Conservation (phyloP, 1,139 yeast genomes). For the Hyphopichia burtonii region DNA sequence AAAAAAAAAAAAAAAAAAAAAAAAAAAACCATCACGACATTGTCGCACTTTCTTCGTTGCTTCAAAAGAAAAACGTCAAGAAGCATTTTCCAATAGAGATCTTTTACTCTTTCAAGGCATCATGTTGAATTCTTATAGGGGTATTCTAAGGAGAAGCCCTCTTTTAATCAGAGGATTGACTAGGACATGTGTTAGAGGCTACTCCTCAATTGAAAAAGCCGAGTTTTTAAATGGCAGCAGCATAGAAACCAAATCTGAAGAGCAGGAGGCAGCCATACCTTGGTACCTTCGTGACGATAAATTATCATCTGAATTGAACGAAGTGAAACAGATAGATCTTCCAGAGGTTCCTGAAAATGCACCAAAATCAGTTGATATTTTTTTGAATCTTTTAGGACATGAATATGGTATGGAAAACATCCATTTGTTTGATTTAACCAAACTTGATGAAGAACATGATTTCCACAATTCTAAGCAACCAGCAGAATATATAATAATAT, state of each 20-base stretch:
- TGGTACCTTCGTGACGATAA: constrained; percentile 60
- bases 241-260: background rate
- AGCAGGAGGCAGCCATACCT: constrained; percentile 33
- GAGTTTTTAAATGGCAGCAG: background rate
- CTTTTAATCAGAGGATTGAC: background rate
- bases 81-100: too few species aligned
- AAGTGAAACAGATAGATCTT: constrained; percentile 28
- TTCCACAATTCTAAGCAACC: constrained; percentile 31
- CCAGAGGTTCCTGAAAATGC: constrained; percentile 56
- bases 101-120: background rate
- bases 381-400: constrained; percentile 48
- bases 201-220: constrained; percentile 4
- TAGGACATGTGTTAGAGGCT: background rate
- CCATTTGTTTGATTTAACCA: constrained; percentile 49
- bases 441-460: constrained; percentile 40
- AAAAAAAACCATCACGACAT: background rate
- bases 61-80: too few species aligned
- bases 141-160: background rate
- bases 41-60: background rate
- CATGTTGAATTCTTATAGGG: background rate
- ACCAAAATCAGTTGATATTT: constrained; percentile 48
- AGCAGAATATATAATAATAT: constrained; percentile 56
- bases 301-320: constrained; percentile 36
- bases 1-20: constrained; percentile 1
- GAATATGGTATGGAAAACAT: constrained; percentile 69